These are phyloP conservation scores for Brachypodium distachyon DNA, from an alignment of 202 grass and related monocot genomes.

Conservation along the genomic window DNA sequence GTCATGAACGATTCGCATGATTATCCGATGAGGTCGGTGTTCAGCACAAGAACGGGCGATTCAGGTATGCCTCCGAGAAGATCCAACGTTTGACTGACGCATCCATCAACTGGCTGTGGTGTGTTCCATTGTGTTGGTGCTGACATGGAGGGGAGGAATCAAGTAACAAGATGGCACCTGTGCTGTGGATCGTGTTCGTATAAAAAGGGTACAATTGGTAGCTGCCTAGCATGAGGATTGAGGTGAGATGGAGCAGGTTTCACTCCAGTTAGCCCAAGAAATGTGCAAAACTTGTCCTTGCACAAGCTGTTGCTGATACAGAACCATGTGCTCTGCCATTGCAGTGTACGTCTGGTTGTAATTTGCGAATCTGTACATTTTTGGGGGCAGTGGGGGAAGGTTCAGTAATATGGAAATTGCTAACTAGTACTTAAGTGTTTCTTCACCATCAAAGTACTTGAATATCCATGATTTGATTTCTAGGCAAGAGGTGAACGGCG, in stretches of 20 bases:
- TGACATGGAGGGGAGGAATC: neutral
- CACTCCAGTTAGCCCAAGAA: neutral
- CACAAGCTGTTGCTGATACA: constrained; percentile 2
- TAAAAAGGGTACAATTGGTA: neutral
- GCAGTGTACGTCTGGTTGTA: neutral
- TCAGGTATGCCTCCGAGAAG: constrained; percentile 24
- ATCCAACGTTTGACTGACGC: constrained; percentile 23
- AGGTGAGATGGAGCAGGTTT: neutral
- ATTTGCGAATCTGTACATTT: neutral
- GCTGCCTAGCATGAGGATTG: neutral
- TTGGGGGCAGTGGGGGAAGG: neutral
- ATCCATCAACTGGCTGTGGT: neutral
- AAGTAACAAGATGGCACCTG: neutral
- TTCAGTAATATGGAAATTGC: neutral
- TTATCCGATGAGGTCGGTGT: constrained; percentile 32
- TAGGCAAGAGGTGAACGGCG: too few relatives aligned
- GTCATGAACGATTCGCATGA: constrained; percentile 10
- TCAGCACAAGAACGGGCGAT: constrained; percentile 39
- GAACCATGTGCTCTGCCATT: constrained; percentile 5
- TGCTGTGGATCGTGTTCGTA: neutral
- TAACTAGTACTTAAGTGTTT: too few relatives aligned
- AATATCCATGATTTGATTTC: too few relatives aligned
- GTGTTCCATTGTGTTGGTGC: neutral
- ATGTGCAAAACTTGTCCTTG: neutral
- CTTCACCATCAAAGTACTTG: too few relatives aligned